Evolutionary conservation across 2,329 filamentous ascomycete species (phyloP), one percentile per base, ranked within the genome.

Genomic region (Graphilbum ipis-grandicollis): DNA sequence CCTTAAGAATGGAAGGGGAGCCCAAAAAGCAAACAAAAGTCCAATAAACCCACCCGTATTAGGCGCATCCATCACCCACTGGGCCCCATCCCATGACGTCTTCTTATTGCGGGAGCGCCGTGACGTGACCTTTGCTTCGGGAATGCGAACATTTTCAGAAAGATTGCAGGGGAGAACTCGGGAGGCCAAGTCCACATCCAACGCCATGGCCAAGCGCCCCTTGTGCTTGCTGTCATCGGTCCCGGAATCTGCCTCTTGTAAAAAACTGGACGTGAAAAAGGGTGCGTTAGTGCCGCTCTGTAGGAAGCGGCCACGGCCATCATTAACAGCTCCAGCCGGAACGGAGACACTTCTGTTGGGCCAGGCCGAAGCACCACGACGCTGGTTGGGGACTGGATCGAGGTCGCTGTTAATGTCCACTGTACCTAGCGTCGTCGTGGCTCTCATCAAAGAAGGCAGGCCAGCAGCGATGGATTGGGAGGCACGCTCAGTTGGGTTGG

Each of bases 231-330:
- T 71, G 12, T 83, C 72, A 28, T 80, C 71, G 28, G 71, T 65
- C 1, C 61, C 51, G 33, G 54, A 62, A 6, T 57, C 52, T 17
- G 53, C 54, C 0, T 52, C 41, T 6, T 51, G 52, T 0, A 59
- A 54, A 38, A 72, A 73, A 0, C 60, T 55, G n/a, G 65, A 66
- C 0, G 61, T 60, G 42, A 67, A 70, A n/a, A 72, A 59, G 5
- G 76, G 79, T 29, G 82, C 81, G 50, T 75, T 82, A 2, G 78
- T 80, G 22, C 79, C 71, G 49, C 75, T 80, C 37, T 69, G 71
- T n/a, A 81, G 50, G 35, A 76, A 56, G 19, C 68, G 68, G 19
- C 75, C 76, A 40, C 66, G 66, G 2, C 77, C 79, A 52, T 78
- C 65, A 33, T 76, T 60, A 17, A 77, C 59, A 12, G 66, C 66